These are phyloP conservation scores for Debaryomyces coudertii DNA, from an alignment of 1,139 yeast genomes.

Conservation along the genomic window DNA sequence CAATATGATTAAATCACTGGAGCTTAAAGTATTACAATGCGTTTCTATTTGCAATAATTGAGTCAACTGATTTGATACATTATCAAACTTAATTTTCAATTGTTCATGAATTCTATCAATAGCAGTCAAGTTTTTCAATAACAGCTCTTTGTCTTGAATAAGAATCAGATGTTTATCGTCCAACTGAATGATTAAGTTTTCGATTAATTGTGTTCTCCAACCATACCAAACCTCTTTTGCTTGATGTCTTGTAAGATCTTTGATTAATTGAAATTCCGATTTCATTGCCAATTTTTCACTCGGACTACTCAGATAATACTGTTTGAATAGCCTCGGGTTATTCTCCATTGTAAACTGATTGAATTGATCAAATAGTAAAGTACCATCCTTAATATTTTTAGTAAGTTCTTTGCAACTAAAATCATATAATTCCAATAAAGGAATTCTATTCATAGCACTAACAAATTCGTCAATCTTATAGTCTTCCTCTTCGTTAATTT, in stretches of 20 bases:
- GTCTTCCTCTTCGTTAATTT: slow-evolving; percentile 18
- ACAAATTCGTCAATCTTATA: slow-evolving; percentile 32
- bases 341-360: slow-evolving; percentile 46
- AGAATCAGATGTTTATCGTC: slow-evolving; percentile 31
- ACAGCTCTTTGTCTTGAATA: slow-evolving; percentile 27
- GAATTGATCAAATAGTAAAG: slow-evolving; percentile 45
- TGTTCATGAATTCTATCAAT: slow-evolving; percentile 21
- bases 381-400: slow-evolving; percentile 54
- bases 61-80: slow-evolving; percentile 27
- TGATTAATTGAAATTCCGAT: slow-evolving; percentile 46
- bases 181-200: slow-evolving; percentile 40
- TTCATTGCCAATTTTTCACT: slow-evolving; percentile 44
- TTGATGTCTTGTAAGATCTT: slow-evolving; percentile 52
- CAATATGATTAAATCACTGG: slow-evolving; percentile 20
- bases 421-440: slow-evolving; percentile 50
- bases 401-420: slow-evolving; percentile 57
- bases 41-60: slow-evolving; percentile 23
- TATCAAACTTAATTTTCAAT: slow-evolving; percentile 17
- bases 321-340: slow-evolving; percentile 53
- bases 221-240: slow-evolving; percentile 60
- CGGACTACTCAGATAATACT: slow-evolving; percentile 43
- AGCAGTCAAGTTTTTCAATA: slow-evolving; percentile 25
- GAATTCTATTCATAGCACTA: slow-evolving; percentile 33
- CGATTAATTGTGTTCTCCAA: slow-evolving; percentile 55
- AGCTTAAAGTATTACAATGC: slow-evolving; percentile 22